Evolutionary conservation across 371 early-diverging fungal species (phyloP), one percentile per base, ranked within the genome.

Genomic region (Mucor circinelloides): DNA sequence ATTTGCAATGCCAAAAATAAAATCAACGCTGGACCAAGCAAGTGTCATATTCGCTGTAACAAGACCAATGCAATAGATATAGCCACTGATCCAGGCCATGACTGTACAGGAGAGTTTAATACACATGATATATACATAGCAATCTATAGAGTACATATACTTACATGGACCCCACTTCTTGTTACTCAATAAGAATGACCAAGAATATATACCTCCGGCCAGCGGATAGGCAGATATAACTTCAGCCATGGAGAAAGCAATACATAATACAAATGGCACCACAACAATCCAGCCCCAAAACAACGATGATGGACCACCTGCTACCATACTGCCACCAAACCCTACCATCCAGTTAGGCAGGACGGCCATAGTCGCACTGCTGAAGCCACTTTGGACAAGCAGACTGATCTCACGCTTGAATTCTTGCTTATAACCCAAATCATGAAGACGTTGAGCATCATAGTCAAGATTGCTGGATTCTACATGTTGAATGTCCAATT

Each of bases 381-480:
- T 65, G 67, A 77, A 77, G 15, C 76, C 80, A 17, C 68, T 60
- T 44, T 77, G 78, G 1, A 76, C 78, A 34, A 80, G 63, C 21
- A 75, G 58, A 58, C 71, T 75, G 40, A 80, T 66, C 15, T 77
- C 77, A 40, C 80, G 69, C n/a, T 74, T 80, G 52, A 80, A 80
- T 48, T 80, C 80, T 73, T 80, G 80, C 27, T 77, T 77, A 46
- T 80, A 80, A 2, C 80, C 80, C 15, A 80, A 70, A 25, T 75
- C 78, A 27, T 69, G 66, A 7, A 80, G 58, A 10, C 73, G 52
- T 32, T 77, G 78, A 8, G 75, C 78, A 70, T 80, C 80, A 36
- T 58, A 58, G 48, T 80, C 80, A 10, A 74, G 46, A 28, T 65
- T 19, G 19, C 50, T 70, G 2, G 70, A 23, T 57, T 70, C 70